Evolutionary conservation across 805 yeast species (phyloP).

Genomic region (Candida montana): DNA sequence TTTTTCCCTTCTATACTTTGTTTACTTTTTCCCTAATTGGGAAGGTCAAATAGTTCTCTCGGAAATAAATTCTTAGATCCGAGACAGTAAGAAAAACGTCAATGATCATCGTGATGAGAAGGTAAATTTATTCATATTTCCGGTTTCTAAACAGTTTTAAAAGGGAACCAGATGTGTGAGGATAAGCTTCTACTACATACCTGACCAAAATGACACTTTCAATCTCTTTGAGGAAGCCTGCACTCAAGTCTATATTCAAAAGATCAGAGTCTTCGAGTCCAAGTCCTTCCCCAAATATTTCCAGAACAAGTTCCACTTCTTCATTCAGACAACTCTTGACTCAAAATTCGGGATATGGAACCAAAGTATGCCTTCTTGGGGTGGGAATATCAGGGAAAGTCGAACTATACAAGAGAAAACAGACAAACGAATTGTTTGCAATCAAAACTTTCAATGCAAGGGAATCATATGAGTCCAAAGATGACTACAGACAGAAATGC

Average conservation of each 20-base stretch:
- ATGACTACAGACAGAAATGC: slow-evolving; percentile 68
- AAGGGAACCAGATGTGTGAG: too few relatives aligned
- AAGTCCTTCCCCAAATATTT: not conserved
- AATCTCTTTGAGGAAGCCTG: not conserved
- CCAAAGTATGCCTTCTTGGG: slow-evolving; percentile 19
- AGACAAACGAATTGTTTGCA: slow-evolving; percentile 27
- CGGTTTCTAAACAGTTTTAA: too few relatives aligned
- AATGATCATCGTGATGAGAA: too few relatives aligned
- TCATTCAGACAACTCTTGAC: not conserved
- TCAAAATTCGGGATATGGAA: slow-evolving; percentile 14
- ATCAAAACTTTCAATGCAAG: slow-evolving; percentile 39
- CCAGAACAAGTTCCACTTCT: slow-evolving; percentile 1
- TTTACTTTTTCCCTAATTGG: slow-evolving; percentile 22
- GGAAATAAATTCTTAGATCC: too few relatives aligned
- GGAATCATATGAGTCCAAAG: slow-evolving; percentile 50
- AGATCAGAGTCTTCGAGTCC: not conserved
- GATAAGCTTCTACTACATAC: too few relatives aligned
- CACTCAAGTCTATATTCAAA: not conserved
- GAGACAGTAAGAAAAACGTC: too few relatives aligned
- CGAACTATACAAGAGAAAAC: slow-evolving; percentile 25
- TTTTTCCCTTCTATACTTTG: slow-evolving; percentile 6
- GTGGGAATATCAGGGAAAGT: slow-evolving; percentile 32
- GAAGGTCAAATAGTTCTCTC: not conserved
- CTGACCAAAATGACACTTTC: not conserved
- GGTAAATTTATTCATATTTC: too few relatives aligned